Evolutionary conservation across 106 monocot species (phyloP).

Genomic region (Alisma plantagoaquatica): DNA sequence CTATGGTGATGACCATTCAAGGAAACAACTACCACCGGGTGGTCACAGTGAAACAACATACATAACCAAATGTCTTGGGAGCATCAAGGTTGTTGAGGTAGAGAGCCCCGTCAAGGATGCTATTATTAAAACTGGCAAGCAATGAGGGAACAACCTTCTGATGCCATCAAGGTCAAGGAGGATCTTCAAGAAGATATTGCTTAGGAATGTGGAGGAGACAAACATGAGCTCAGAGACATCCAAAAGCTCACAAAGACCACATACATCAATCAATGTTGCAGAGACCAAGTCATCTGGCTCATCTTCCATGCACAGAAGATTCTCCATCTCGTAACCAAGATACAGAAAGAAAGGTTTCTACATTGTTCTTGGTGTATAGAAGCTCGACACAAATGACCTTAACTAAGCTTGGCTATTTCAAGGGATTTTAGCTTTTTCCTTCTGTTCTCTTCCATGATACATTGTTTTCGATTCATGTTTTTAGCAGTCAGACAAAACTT

Average conservation of each 20-base stretch:
- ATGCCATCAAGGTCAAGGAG: constrained; percentile 60
- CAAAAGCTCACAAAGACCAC: constrained; percentile 72
- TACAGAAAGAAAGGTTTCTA: no score
- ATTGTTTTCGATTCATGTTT: no score
- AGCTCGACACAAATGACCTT: no score
- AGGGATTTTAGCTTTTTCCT: no score
- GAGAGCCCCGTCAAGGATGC: constrained; percentile 5
- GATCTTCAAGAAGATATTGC: constrained; percentile 77
- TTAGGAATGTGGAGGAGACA: constrained; percentile 32
- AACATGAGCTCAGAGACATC: constrained; percentile 55
- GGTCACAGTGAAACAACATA: constrained; percentile 19
- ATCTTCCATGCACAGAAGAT: constrained; percentile 49
- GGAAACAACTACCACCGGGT: constrained; percentile 5
- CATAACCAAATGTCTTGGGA: constrained; percentile 28
- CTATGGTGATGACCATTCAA: no score
- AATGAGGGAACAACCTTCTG: constrained; percentile 18
- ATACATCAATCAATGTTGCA: constrained; percentile 25
- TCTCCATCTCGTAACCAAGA: constrained; percentile 65
- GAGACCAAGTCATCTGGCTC: constrained; percentile 47
- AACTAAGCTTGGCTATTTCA: no score
- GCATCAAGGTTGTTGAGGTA: constrained; percentile 18
- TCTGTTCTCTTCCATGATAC: no score
- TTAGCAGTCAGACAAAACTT: no score
- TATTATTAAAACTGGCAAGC: constrained; percentile 15
- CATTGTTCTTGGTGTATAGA: no score